A percentile compares a stretch with the other conserved stretches of the same genome.
phyloP scores from a whole-genome alignment of 768 basidiomycete species.

The Kwoniella pini region DNA sequence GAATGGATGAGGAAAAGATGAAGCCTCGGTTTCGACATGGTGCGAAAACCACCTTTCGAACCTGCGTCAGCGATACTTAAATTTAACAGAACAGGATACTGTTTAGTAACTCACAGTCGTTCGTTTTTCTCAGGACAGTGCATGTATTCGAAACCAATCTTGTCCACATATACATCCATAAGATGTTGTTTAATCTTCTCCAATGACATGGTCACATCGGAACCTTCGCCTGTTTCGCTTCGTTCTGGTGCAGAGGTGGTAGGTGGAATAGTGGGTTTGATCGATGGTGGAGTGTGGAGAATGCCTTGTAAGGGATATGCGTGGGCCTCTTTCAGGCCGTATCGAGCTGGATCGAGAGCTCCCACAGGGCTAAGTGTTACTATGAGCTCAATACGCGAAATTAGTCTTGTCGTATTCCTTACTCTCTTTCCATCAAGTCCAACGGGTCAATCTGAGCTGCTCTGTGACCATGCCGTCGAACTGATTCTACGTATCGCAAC shows the following conservation, averaged over 20 bases:
- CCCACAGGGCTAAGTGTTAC: constrained; percentile 21
- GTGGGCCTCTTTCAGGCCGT: constrained; percentile 66
- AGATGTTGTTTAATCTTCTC: constrained; percentile 71
- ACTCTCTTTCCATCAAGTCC: constrained; percentile 80
- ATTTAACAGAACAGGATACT: neutral
- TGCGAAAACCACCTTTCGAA: constrained; percentile 72
- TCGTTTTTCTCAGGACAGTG: constrained; percentile 41
- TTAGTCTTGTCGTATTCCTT: constrained; percentile 54
- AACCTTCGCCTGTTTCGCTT: constrained; percentile 57
- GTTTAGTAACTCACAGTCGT: constrained; percentile 27
- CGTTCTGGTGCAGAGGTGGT: constrained; percentile 26
- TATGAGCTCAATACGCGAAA: neutral
- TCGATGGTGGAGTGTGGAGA: constrained; percentile 56
- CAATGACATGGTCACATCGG: constrained; percentile 60
- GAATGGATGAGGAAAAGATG: constrained; percentile 19
- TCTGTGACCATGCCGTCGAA: constrained; percentile 59
- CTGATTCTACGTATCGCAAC: constrained; percentile 82
- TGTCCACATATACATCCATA: constrained; percentile 73
- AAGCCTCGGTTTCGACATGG: constrained; percentile 66
- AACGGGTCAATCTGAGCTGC: constrained; percentile 71
- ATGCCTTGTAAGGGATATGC: constrained; percentile 77
- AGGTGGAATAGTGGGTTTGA: constrained; percentile 18
- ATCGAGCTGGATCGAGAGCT: constrained; percentile 73
- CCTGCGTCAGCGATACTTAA: neutral
- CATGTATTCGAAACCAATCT: constrained; percentile 81